phyloP scores from a whole-genome alignment of 2,329 filamentous ascomycete species.

The Aspergillus neotritici region DNA sequence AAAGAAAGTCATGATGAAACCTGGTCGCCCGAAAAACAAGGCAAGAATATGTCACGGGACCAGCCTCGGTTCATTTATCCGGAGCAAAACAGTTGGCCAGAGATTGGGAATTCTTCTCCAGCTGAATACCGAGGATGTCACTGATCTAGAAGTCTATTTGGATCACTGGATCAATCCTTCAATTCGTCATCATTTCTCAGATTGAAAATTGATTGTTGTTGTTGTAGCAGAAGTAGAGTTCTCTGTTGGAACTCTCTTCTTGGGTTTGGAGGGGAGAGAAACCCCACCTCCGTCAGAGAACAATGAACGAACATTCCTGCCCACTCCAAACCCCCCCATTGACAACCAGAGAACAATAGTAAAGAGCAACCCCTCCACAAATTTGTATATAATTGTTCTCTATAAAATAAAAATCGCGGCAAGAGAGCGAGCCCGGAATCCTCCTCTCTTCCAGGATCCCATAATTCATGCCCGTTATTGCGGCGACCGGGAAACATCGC shows the following conservation, averaged over 20 bases:
- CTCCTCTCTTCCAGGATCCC: neutral
- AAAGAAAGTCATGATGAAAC: too few relatives aligned
- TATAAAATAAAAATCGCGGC: neutral
- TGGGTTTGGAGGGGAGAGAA: too few relatives aligned
- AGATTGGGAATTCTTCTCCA: neutral
- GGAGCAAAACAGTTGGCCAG: slow-evolving; percentile 1
- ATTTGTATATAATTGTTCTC: neutral
- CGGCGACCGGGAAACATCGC: slow-evolving; percentile 29
- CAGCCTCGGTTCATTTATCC: neutral
- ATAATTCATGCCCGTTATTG: slow-evolving; percentile 29
- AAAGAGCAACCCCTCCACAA: neutral
- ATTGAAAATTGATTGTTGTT: too few relatives aligned
- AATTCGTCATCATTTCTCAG: too few relatives aligned
- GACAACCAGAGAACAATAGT: slow-evolving; percentile 5
- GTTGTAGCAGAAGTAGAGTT: too few relatives aligned
- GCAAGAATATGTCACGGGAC: slow-evolving; percentile 6
- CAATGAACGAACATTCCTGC: too few relatives aligned
- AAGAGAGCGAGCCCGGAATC: neutral
- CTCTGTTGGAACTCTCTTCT: too few relatives aligned
- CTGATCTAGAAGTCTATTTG: too few relatives aligned
- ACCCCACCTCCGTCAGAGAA: too few relatives aligned
- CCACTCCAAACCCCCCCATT: neutral
- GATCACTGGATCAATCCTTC: too few relatives aligned
- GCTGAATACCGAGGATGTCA: too few relatives aligned
- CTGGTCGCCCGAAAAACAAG: neutral